phyloP scores from a whole-genome alignment of 768 basidiomycete species.

The Steccherinum ochraceum region DNA sequence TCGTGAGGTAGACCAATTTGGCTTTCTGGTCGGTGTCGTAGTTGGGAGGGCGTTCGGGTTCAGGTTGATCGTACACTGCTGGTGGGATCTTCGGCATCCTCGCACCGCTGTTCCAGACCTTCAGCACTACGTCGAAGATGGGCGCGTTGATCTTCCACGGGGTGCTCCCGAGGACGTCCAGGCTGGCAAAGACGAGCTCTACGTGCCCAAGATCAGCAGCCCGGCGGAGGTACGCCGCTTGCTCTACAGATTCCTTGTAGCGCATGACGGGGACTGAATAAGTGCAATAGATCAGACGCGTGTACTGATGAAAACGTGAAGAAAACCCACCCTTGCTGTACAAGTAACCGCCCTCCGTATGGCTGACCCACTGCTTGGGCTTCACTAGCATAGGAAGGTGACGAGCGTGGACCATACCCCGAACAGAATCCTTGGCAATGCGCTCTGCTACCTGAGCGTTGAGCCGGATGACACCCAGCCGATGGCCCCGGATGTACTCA shows the following conservation, averaged over 20 bases:
- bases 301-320: neutral
- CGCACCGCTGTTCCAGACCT: conserved; percentile 84
- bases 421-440: conserved; percentile 66
- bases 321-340: conserved; percentile 59
- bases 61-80: conserved; percentile 52
- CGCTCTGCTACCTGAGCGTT: conserved; percentile 77
- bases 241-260: conserved; percentile 86
- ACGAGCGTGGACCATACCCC: conserved; percentile 78
- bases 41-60: conserved; percentile 51
- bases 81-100: conserved; percentile 83
- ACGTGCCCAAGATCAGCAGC: conserved; percentile 71
- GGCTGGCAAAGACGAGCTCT: conserved; percentile 79
- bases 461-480: conserved; percentile 85
- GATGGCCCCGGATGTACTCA: conserved; percentile 89
- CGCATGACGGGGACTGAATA: conserved; percentile 72
- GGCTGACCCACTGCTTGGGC: conserved; percentile 80
- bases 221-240: conserved; percentile 67
- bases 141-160: conserved; percentile 85
- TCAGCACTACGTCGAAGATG: conserved; percentile 42
- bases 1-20: conserved; percentile 46
- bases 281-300: neutral
- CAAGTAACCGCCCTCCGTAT: conserved; percentile 79
- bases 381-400: conserved; percentile 94
- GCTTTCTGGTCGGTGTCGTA: conserved; percentile 47
- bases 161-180: conserved; percentile 86